Base-by-base conservation (phyloP, 768 basidiomycete genomes). In the Leccinum boreale region DNA sequence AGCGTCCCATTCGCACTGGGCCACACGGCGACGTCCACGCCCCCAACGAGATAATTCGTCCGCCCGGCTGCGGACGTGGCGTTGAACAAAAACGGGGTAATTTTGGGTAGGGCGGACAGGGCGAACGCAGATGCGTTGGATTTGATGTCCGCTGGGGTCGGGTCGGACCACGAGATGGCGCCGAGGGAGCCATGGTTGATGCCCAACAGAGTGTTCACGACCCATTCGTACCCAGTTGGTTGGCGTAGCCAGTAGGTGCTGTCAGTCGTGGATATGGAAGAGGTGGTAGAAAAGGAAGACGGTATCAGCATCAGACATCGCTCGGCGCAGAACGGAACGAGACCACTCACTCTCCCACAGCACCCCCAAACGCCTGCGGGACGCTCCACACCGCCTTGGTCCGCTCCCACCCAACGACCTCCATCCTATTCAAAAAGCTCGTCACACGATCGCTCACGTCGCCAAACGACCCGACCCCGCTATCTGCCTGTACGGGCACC, bases 301-400 rank as follows among this genome's bases (percentile, higher is more conserved):
- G n/a, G 17, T 50, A 15, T 35, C 35, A 35, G 15, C 14, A 35
- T 54, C 28, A 50, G 50, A 24, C 21, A 14, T 12, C 11, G 9
- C 4, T 52, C 21, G 10, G 33, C 1, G 24, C 15, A 17, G 11
- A 8, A 35, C 15, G 6, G 35, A 35, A 35, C 6, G 35, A 0
- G 1, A 15, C 6, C 4, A 70, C 77, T 66, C 49, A 78, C 74
- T 68, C 65, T 24, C 65, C 67, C 3, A 65, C 14, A 19, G 52
- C 62, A 45, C 79, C 80, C 35, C 88, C 87, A 61, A 92, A 92
- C 1, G 81, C 89, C 69, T 92, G 90, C 2, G 89, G 86, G 0
- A 91, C 89, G 5, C 84, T 82, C 90, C 90, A 92, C 3, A 90
- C 78, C 2, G 84, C 77, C 65, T 88, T 85, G 9, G 79, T 82